Conservation (phyloP, 306 rosid species). For the Acmispon strigosus region DNA sequence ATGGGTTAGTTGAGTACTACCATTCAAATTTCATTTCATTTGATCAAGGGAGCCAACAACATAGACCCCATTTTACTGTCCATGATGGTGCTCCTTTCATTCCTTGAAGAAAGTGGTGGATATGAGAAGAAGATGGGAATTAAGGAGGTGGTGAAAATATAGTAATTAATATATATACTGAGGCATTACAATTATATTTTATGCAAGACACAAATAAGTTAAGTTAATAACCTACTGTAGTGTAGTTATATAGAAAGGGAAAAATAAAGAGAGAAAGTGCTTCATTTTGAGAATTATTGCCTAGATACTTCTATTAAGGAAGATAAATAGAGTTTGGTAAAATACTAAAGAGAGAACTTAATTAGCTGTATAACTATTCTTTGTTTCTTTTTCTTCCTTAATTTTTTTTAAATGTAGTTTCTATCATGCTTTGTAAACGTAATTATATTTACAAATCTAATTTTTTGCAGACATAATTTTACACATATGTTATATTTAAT, state of each 20-base stretch:
- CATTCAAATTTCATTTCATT: conserved; percentile 46
- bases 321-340: not conserved
- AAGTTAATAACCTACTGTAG: not conserved
- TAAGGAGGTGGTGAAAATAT: not conserved
- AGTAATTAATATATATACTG: not conserved
- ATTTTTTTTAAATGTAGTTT: conserved; percentile 2
- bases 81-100: conserved; percentile 43
- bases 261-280: conserved; percentile 23
- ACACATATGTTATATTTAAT: too few relatives aligned
- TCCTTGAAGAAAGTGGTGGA: conserved; percentile 10
- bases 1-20: conserved; percentile 34
- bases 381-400: not conserved
- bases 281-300: conserved; percentile 17
- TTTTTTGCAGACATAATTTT: too few relatives aligned
- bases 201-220: not conserved
- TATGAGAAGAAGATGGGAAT: not conserved
- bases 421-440: conserved; percentile 14
- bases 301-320: conserved; percentile 1
- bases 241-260: conserved; percentile 11
- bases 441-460: too few relatives aligned
- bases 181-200: not conserved
- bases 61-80: conserved; percentile 34
- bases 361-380: not conserved
- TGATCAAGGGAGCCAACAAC: conserved; percentile 43
- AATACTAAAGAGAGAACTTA: not conserved